Evolutionary conservation across 495 filamentous ascomycete species (phyloP), one percentile per base, ranked within the genome.

Genomic region (Podospora conica): DNA sequence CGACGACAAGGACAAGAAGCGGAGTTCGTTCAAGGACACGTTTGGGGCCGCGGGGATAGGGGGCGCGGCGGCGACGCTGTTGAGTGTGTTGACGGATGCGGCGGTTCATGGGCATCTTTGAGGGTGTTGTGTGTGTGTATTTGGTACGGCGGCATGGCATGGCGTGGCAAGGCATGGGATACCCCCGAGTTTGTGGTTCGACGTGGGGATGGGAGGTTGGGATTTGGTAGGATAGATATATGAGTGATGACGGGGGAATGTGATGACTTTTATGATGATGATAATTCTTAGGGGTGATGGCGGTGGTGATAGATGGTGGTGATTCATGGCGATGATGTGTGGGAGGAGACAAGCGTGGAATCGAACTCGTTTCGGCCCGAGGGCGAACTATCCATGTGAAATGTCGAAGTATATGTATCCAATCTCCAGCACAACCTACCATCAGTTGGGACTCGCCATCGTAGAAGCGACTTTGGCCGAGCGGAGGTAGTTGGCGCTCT

Each of bases 21-120:
- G 74, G 71, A 80, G 74, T 66, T 72, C 79, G 11, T 71, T 78
- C 31, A 72, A 72, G 61, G 76, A 78, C 55, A 76, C 77, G 15
- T 69, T 80, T 9, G 75, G 77, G 5, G 81, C 79, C 8, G 82
- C 79, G 9, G 78, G 82, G 0, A 77, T 86, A 12, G 82, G 84
- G 20, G 80, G 82, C 1, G 82, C 82, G 3, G 82, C 83, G 0
- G 81, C 76, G 9, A 81, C 79, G 18, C 73, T 85, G 70, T 57
- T 86, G 60, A 80, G 79, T 65, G 81, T 85, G 20, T 61, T 86
- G 57, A 76, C 78, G 9, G 82, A 84, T 68, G 83, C 82, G 21
- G 79, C 81, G 20, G 63, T 64, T 28, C 55, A 23, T 57, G 69
- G 71, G 3, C 65, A 73, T 59, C 63, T 75, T 11, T 74, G 65